Evolutionary conservation across 2,329 filamentous ascomycete species (phyloP).

Genomic region (Ceratocystis smalleyi): DNA sequence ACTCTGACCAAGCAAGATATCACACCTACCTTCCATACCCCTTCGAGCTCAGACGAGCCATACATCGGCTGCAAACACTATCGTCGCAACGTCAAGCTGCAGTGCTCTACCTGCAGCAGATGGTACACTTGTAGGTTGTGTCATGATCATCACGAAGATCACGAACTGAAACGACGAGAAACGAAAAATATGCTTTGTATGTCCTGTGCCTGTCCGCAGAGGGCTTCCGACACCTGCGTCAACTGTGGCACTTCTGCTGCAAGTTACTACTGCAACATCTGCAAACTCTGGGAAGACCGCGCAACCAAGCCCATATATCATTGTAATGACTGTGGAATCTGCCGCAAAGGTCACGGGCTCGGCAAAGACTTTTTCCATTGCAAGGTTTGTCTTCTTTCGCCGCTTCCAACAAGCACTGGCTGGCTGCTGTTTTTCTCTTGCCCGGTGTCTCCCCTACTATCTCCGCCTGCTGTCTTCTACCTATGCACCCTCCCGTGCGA

Average conservation of each 20-base stretch:
- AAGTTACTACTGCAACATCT: slow-evolving; percentile 84
- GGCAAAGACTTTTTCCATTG: slow-evolving; percentile 98
- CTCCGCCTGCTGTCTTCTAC: not conserved
- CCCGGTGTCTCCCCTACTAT: not conserved
- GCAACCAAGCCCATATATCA: slow-evolving; percentile 86
- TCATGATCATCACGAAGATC: slow-evolving; percentile 70
- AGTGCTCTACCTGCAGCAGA: slow-evolving; percentile 73
- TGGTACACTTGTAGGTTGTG: slow-evolving; percentile 96
- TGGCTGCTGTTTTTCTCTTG: not conserved
- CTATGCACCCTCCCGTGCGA: not conserved
- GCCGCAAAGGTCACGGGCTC: slow-evolving; percentile 72
- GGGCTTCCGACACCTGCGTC: slow-evolving; percentile 60
- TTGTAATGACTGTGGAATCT: slow-evolving; percentile 91
- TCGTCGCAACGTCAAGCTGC: slow-evolving; percentile 85
- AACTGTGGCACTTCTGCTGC: slow-evolving; percentile 64
- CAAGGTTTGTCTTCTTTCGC: slow-evolving; percentile 46
- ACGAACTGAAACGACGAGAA: slow-evolving; percentile 61
- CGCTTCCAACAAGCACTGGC: too few relatives aligned
- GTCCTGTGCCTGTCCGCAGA: slow-evolving; percentile 76
- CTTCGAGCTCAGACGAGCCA: slow-evolving; percentile 29
- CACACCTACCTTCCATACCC: slow-evolving; percentile 46
- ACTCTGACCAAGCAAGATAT: slow-evolving; percentile 45
- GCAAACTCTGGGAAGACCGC: slow-evolving; percentile 95
- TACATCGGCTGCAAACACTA: slow-evolving; percentile 77
- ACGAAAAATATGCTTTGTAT: slow-evolving; percentile 97